These are phyloP conservation scores for Cucurbita pepo DNA, from an alignment of 306 rosid genomes.

Conservation along the genomic window DNA sequence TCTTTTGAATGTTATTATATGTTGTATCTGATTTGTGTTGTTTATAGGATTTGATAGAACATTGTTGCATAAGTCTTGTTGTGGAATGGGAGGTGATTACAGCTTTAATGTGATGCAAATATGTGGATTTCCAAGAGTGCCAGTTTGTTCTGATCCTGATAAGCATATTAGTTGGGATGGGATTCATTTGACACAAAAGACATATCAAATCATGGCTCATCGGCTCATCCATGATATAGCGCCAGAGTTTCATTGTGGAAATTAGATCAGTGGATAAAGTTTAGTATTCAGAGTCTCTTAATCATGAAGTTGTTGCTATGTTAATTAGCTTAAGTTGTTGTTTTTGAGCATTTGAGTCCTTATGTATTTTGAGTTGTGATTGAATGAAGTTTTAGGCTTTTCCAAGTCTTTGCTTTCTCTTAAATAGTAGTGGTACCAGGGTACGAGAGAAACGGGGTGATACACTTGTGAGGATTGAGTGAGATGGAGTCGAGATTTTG, in stretches of 20 bases:
- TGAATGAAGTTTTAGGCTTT: too few relatives aligned
- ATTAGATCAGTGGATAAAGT: neutral
- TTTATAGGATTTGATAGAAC: constrained; percentile 6
- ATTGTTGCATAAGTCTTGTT: constrained; percentile 9
- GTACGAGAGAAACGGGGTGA: too few relatives aligned
- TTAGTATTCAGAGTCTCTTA: too few relatives aligned
- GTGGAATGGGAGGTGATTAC: constrained; percentile 8
- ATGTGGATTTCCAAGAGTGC: neutral
- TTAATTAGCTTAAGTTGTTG: too few relatives aligned
- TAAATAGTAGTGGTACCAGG: too few relatives aligned
- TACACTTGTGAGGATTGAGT: too few relatives aligned
- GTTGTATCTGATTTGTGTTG: neutral
- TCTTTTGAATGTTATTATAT: neutral
- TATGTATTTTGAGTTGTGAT: too few relatives aligned
- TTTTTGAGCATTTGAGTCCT: too few relatives aligned
- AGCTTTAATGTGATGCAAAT: neutral
- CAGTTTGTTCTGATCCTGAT: constrained; percentile 7
- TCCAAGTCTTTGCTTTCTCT: too few relatives aligned
- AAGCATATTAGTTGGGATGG: constrained; percentile 16
- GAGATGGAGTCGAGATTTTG: too few relatives aligned
- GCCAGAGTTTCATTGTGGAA: neutral
- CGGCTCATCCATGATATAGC: constrained; percentile 3
- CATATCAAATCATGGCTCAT: neutral
- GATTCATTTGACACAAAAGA: constrained; percentile 9
- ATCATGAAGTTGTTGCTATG: too few relatives aligned